Evolutionary conservation across 164 flowering plant species (phyloP).

Genomic region (Nymphaea thermarum): DNA sequence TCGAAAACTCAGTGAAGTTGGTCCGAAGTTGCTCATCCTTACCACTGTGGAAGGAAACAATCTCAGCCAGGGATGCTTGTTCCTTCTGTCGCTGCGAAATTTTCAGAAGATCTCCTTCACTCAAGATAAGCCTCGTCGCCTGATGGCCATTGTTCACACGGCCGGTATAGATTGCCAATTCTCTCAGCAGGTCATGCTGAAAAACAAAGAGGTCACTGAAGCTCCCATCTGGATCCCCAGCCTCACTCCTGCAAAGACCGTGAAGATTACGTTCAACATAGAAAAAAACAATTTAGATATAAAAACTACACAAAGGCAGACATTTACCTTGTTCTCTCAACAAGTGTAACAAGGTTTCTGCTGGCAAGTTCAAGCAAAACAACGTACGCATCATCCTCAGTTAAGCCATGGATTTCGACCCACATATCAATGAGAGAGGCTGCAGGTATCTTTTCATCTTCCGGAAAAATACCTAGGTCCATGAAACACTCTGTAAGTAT

Average conservation of each 20-base stretch:
- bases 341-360: slow-evolving; percentile 14
- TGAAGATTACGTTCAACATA: neutral
- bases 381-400: slow-evolving; percentile 8
- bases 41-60: slow-evolving; percentile 78
- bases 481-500: slow-evolving; percentile 52
- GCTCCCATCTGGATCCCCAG: slow-evolving; percentile 49
- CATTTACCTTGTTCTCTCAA: slow-evolving; percentile 33
- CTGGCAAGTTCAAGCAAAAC: slow-evolving; percentile 6
- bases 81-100: slow-evolving; percentile 44
- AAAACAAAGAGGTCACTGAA: slow-evolving; percentile 50
- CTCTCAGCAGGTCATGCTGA: slow-evolving; percentile 72
- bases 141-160: slow-evolving; percentile 22
- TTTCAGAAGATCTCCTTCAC: slow-evolving; percentile 59
- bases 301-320: neutral
- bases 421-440: slow-evolving; percentile 41
- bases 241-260: slow-evolving; percentile 24
- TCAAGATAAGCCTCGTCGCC: slow-evolving; percentile 51
- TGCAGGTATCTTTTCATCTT: slow-evolving; percentile 36
- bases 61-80: slow-evolving; percentile 44
- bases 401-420: slow-evolving; percentile 13
- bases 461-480: slow-evolving; percentile 46
- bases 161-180: slow-evolving; percentile 55
- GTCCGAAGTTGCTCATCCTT: neutral
- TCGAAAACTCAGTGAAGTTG: no score
- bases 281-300: neutral